Conservation (phyloP, 2,329 filamentous ascomycete species). For the Pseudogymnoascus pannorum region DNA sequence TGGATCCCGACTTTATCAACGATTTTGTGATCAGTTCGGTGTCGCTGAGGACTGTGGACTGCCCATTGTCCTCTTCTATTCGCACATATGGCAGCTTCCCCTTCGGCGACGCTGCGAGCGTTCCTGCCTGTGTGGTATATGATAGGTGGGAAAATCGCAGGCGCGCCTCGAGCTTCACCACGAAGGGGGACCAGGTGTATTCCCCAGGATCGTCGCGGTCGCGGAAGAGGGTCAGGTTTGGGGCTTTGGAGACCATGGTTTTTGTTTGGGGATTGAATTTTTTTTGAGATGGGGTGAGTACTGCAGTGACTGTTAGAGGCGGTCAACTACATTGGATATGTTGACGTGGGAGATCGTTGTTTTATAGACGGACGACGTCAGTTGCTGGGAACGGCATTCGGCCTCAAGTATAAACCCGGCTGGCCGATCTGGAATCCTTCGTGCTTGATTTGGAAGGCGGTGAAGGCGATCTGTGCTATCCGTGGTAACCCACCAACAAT, state of each 20-base stretch:
- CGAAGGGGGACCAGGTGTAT: conserved; percentile 51
- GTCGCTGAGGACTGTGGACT: conserved; percentile 39
- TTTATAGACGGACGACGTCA: background rate
- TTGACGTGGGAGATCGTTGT: background rate
- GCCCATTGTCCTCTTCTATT: conserved; percentile 31
- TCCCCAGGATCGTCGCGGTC: background rate
- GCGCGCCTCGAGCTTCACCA: conserved; percentile 54
- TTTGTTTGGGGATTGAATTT: background rate
- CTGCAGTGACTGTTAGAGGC: background rate
- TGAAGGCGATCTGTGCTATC: background rate
- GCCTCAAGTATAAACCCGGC: background rate
- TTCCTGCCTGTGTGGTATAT: conserved; percentile 40
- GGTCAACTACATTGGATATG: background rate
- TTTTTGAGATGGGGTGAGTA: background rate
- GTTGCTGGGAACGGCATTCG: background rate
- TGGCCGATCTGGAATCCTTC: background rate
- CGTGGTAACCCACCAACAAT: background rate
- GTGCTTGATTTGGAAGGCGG: background rate
- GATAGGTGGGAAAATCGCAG: conserved; percentile 44
- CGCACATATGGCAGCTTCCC: conserved; percentile 50
- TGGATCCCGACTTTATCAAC: conserved; percentile 34
- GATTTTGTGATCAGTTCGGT: conserved; percentile 46
- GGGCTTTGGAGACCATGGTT: background rate
- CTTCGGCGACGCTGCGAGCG: conserved; percentile 36
- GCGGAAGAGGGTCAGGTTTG: background rate